phyloP scores from a whole-genome alignment of 768 basidiomycete species.

The Coprinopsis marcescibilis region DNA sequence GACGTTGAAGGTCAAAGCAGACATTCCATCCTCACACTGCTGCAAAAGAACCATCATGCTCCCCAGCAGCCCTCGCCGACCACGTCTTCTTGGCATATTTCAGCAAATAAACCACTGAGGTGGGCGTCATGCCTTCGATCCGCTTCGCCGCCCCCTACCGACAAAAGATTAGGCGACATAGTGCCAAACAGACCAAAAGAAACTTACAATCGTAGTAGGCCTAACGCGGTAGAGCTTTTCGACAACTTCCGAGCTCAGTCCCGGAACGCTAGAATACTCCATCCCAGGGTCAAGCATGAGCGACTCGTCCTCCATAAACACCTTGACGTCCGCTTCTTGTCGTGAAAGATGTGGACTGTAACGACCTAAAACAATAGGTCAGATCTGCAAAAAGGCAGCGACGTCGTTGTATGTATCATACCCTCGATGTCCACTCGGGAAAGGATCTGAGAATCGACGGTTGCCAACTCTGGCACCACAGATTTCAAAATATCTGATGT shows the following conservation, averaged over 20 bases:
- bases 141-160: conserved; percentile 82
- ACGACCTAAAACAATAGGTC: too few relatives aligned
- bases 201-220: conserved; percentile 64
- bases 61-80: too few relatives aligned
- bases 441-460: conserved; percentile 46
- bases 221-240: conserved; percentile 55
- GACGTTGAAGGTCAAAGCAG: too few relatives aligned
- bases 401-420: too few relatives aligned
- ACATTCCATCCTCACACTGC: too few relatives aligned
- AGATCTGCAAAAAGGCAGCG: too few relatives aligned
- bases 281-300: conserved; percentile 62
- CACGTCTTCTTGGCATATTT: conserved; percentile 52
- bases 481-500: conserved; percentile 34
- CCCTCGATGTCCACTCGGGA: conserved; percentile 67
- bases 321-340: conserved; percentile 69
- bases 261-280: conserved; percentile 60
- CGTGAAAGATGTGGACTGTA: conserved; percentile 61
- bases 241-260: conserved; percentile 71
- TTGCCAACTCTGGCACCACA: conserved; percentile 44
- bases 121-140: conserved; percentile 92
- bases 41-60: too few relatives aligned
- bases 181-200: background rate
- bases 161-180: background rate
- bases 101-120: conserved; percentile 61
- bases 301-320: conserved; percentile 73